A percentile compares a stretch with the other conserved stretches of the same genome.
phyloP scores from a whole-genome alignment of 139 green algal species.

The Closterium sp. region DNA sequence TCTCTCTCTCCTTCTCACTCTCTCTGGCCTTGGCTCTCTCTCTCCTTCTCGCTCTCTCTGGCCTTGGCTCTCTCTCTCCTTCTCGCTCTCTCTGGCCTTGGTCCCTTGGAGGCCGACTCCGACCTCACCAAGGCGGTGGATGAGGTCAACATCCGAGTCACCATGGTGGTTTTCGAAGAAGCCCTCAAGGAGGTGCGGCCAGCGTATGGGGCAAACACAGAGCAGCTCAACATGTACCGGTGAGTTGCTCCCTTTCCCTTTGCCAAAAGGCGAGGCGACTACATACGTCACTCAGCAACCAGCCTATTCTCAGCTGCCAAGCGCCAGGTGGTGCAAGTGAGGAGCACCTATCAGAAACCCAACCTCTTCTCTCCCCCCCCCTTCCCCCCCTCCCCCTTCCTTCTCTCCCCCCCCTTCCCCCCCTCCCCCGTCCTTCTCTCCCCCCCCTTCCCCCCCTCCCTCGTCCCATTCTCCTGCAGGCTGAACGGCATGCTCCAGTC shows the following conservation, averaged over 20 bases:
- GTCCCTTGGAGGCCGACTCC: too few relatives aligned
- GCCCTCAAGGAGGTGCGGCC: slow-evolving; percentile 91
- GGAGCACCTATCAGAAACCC: slow-evolving; percentile 66
- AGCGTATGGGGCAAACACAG: slow-evolving; percentile 86
- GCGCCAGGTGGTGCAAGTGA: slow-evolving; percentile 56
- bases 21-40: not conserved
- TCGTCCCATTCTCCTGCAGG: slow-evolving; percentile 16
- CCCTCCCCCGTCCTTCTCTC: not conserved
- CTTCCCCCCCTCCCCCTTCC: too few relatives aligned
- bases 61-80: not conserved
- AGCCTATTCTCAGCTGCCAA: too few relatives aligned
- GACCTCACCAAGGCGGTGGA: slow-evolving; percentile 88
- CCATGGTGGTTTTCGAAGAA: slow-evolving; percentile 71
- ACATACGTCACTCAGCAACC: too few relatives aligned
- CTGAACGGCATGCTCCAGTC: slow-evolving; percentile 87
- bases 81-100: too few relatives aligned
- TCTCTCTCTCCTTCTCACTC: not conserved
- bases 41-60: not conserved
- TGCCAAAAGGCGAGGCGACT: too few relatives aligned
- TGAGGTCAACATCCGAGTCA: slow-evolving; percentile 91
- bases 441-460: too few relatives aligned
- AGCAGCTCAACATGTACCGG: slow-evolving; percentile 76
- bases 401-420: not conserved
- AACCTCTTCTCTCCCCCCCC: too few relatives aligned
- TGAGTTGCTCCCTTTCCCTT: too few relatives aligned